These are phyloP conservation scores for Flammula alnicola DNA, from an alignment of 1,284 basidiomycete species.

Conservation along the genomic window DNA sequence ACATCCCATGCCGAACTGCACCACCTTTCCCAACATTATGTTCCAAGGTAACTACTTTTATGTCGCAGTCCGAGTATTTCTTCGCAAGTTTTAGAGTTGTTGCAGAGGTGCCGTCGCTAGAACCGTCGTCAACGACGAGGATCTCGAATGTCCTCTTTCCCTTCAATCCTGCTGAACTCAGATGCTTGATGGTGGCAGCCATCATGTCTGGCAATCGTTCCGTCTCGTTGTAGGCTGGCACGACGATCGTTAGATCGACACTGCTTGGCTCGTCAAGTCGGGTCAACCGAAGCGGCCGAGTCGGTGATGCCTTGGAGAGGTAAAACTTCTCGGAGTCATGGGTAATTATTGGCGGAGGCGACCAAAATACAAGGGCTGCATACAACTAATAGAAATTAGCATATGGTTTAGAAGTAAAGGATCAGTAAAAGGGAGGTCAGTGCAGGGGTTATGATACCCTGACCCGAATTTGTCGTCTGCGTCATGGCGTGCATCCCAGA, in stretches of 20 bases:
- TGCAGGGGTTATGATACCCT: slow-evolving; percentile 38
- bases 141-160: slow-evolving; percentile 72
- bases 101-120: slow-evolving; percentile 73
- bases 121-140: slow-evolving; percentile 90
- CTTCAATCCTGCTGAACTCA: slow-evolving; percentile 36
- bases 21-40: slow-evolving; percentile 91
- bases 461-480: slow-evolving; percentile 66
- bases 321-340: slow-evolving; percentile 69
- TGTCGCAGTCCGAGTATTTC: slow-evolving; percentile 56
- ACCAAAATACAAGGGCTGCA: slow-evolving; percentile 64
- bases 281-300: slow-evolving; percentile 54
- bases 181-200: slow-evolving; percentile 67
- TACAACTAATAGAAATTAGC: slow-evolving; percentile 54
- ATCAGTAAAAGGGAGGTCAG: slow-evolving; percentile 32
- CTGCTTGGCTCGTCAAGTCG: slow-evolving; percentile 55
- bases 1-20: slow-evolving; percentile 88
- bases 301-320: slow-evolving; percentile 54
- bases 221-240: slow-evolving; percentile 92
- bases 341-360: slow-evolving; percentile 68
- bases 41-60: slow-evolving; percentile 80
- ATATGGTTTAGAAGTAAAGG: neutral
- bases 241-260: slow-evolving; percentile 78
- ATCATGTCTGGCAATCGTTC: slow-evolving; percentile 85
- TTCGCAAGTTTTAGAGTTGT: slow-evolving; percentile 69
- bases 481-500: slow-evolving; percentile 56